Conservation (phyloP, 169 alveolate species). For the Eimeria maxima region DNA sequence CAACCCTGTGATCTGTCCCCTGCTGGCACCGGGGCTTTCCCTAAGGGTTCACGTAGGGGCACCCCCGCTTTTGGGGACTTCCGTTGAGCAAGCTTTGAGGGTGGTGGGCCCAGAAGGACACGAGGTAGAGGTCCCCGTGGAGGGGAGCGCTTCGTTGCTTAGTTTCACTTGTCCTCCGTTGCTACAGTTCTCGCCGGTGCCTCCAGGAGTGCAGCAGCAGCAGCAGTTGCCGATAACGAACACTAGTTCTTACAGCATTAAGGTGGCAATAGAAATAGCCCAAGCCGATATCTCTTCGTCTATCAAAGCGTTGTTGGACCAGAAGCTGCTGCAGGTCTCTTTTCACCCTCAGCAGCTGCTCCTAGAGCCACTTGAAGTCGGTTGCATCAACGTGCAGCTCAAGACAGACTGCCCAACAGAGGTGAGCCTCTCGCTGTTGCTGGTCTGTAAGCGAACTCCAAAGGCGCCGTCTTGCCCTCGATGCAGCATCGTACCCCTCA, state of each 20-base stretch:
- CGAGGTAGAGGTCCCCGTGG: conserved; percentile 35
- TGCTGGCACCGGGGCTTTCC: conserved; percentile 47
- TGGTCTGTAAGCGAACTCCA: not conserved
- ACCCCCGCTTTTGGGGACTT: conserved; percentile 20
- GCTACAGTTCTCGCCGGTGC: not conserved
- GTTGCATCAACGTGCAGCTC: not conserved
- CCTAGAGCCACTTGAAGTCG: not conserved
- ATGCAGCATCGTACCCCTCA: not conserved
- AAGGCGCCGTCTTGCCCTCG: conserved; percentile 41
- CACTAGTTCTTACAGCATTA: not conserved
- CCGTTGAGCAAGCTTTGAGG: not conserved
- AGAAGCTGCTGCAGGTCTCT: conserved; percentile 26
- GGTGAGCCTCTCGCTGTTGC: not conserved
- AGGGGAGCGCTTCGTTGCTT: conserved; percentile 1
- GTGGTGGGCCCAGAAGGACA: not conserved
- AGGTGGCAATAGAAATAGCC: not conserved
- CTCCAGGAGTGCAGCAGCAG: conserved; percentile 34
- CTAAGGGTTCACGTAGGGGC: conserved; percentile 44
- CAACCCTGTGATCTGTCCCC: conserved; percentile 4
- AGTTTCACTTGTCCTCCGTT: conserved; percentile 20
- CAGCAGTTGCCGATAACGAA: conserved; percentile 33
- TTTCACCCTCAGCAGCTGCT: conserved; percentile 24
- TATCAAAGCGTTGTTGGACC: not conserved
- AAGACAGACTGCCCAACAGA: not conserved
- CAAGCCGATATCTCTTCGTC: not conserved